phyloP scores from a whole-genome alignment of 2,329 filamentous ascomycete genomes.

The Fusarium cyanostomum region DNA sequence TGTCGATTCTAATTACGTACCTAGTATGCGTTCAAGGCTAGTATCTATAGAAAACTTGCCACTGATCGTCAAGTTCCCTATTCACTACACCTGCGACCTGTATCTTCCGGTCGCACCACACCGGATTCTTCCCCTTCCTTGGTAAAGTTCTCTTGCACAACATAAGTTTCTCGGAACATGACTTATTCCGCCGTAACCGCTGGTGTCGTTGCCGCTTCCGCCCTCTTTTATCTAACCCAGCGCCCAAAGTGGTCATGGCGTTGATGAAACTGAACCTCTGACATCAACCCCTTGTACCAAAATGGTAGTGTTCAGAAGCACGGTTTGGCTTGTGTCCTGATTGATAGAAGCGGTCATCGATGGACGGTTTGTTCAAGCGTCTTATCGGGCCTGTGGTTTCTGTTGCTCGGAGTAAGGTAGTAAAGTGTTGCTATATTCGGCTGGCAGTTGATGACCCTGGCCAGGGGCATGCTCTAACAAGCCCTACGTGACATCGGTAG shows the following conservation, averaged over 20 bases:
- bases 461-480: conserved; percentile 3
- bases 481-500: conserved; percentile 21
- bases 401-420: conserved; percentile 20
- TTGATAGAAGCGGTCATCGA: conserved; percentile 8
- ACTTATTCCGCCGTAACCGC: conserved; percentile 8
- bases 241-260: not conserved
- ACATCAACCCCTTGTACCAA: conserved; percentile 27
- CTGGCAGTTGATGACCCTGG: conserved; percentile 24
- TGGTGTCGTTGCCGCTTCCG: not conserved
- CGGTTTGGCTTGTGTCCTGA: conserved; percentile 22
- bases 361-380: conserved; percentile 27
- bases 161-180: conserved; percentile 6
- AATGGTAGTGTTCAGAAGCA: conserved; percentile 23
- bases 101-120: conserved; percentile 18
- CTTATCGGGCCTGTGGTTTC: conserved; percentile 8
- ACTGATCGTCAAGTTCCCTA: too few relatives aligned
- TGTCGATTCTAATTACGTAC: too few relatives aligned
- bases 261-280: conserved; percentile 24
- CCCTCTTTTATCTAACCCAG: not conserved
- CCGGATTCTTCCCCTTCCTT: conserved; percentile 3
- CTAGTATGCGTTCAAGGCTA: too few relatives aligned
- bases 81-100: too few relatives aligned
- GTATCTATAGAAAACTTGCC: too few relatives aligned
- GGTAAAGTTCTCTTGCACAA: conserved; percentile 7
- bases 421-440: conserved; percentile 39